Evolutionary conservation across 371 early-diverging fungal genomes (phyloP).

Genomic region (Funneliformis caledonium): DNA sequence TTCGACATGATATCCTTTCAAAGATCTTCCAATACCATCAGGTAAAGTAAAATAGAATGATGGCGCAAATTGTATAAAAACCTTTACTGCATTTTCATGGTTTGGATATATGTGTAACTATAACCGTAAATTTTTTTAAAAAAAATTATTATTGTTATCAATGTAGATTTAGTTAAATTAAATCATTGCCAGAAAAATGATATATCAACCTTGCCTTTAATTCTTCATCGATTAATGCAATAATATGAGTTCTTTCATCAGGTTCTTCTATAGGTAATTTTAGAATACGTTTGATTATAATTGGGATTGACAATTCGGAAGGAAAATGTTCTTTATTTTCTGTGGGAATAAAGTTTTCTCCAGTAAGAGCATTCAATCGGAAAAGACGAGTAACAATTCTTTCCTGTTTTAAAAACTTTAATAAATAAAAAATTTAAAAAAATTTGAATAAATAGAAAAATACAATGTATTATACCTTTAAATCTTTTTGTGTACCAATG

Average conservation of each 20-base stretch:
- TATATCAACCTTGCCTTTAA: conserved; percentile 23
- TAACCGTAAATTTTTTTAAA: background rate
- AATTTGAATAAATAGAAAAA: conserved; percentile 11
- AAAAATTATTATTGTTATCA: background rate
- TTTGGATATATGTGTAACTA: conserved; percentile 68
- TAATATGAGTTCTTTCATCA: conserved; percentile 64
- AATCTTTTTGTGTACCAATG: conserved; percentile 50
- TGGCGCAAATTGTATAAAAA: conserved; percentile 55
- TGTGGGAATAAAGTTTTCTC: conserved; percentile 56
- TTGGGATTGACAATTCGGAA: conserved; percentile 55
- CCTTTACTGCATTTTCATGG: conserved; percentile 53
- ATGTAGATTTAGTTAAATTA: too few relatives aligned
- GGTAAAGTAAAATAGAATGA: conserved; percentile 64
- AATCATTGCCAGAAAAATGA: background rate
- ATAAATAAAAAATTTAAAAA: background rate
- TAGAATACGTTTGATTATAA: conserved; percentile 58
- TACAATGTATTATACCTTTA: conserved; percentile 41
- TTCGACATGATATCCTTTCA: conserved; percentile 57
- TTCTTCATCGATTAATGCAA: conserved; percentile 66
- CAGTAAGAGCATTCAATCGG: conserved; percentile 76
- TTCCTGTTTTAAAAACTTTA: conserved; percentile 34
- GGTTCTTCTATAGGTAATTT: conserved; percentile 72
- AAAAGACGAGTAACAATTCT: conserved; percentile 51
- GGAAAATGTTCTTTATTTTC: conserved; percentile 48
- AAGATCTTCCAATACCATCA: conserved; percentile 46